Percentiles rank a stretch among this genome's conserved stretches.
phyloP scores from a whole-genome alignment of 225 moss, liverwort and hornwort genomes.

The Bryoerythrophyllum caledonicum region DNA sequence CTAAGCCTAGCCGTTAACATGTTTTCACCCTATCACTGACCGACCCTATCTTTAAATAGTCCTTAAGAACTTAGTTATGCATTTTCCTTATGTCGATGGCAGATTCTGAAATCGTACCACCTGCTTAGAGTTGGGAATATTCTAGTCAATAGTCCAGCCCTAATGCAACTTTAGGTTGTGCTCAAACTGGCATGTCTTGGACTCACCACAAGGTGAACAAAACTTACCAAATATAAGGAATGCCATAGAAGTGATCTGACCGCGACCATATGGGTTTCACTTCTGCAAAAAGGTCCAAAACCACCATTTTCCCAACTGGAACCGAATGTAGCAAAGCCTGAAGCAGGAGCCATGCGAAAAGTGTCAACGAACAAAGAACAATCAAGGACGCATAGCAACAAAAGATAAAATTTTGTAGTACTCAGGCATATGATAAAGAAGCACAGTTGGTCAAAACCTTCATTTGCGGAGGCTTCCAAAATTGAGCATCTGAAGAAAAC shows the following conservation, averaged over 20 bases:
- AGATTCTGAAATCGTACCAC: not conserved
- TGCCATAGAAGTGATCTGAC: conserved; percentile 85
- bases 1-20: not conserved
- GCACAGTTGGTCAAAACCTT: conserved; percentile 45
- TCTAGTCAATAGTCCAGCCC: not conserved
- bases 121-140: not conserved
- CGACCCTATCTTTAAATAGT: not conserved
- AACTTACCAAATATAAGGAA: conserved; percentile 90
- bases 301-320: conserved; percentile 82
- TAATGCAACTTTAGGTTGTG: not conserved
- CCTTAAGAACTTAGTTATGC: not conserved
- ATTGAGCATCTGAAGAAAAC: conserved; percentile 80
- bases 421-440: conserved; percentile 12
- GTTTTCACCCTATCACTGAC: not conserved
- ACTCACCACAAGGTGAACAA: not conserved
- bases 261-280: conserved; percentile 85
- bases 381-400: not conserved
- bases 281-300: conserved; percentile 91
- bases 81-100: not conserved
- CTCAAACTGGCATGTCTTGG: not conserved
- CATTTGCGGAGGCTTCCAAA: conserved; percentile 91
- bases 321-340: conserved; percentile 89
- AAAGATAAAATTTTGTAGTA: not conserved
- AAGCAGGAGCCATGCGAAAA: not conserved
- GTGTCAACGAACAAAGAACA: not conserved